Evolutionary conservation across 2,329 filamentous ascomycete species (phyloP), one percentile per base, ranked within the genome.

Genomic region (Penicillium janthinellum): DNA sequence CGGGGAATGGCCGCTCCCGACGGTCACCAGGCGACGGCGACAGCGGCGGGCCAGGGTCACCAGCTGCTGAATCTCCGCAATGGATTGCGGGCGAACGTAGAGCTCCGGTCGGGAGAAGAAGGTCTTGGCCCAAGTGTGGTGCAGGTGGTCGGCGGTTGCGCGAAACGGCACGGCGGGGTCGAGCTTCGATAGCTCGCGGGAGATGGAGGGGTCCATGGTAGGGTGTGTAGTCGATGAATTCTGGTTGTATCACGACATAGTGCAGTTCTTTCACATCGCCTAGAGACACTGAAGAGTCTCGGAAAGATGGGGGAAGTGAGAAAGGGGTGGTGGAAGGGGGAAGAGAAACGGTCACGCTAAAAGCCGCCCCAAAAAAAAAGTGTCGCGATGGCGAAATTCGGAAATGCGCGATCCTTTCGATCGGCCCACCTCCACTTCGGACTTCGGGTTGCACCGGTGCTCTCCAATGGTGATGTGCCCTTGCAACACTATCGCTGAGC

Each of bases 81-180:
- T 81, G 1, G 88, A 89, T 69, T 90, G 84, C 2, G 95, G 95
- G 70, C 90, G 90, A 68, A 98, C 87, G 78, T 94, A 97, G 59
- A 98, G 87, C 81, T 97, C 92, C 2, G 95, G 95, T 17, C 88
- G 86, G 53, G 90, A 95, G 70, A 90, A 88, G 79, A 96, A 97
- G 52, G 95, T 98, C 72, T 89, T 88, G 41, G 95, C 95, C 95
- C 95, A 99, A 20, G 95, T 99, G 70, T 89, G 88, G 80, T 98
- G 95, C 51, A 88, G 78, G 75, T 98, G 88, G 55, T 85, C 81
- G 60, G 84, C 81, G 59, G 83, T 83, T 5, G 91, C 90, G 74
- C 89, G 90, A 79, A 98, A 96, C 45, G 92, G 87, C 41, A 95
- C 77, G 59, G 80, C 76, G 66, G 85, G 82, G 70, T 88, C 82